Evolutionary conservation across 257 asterid species (phyloP).

Genomic region (Nicotiana otophora): DNA sequence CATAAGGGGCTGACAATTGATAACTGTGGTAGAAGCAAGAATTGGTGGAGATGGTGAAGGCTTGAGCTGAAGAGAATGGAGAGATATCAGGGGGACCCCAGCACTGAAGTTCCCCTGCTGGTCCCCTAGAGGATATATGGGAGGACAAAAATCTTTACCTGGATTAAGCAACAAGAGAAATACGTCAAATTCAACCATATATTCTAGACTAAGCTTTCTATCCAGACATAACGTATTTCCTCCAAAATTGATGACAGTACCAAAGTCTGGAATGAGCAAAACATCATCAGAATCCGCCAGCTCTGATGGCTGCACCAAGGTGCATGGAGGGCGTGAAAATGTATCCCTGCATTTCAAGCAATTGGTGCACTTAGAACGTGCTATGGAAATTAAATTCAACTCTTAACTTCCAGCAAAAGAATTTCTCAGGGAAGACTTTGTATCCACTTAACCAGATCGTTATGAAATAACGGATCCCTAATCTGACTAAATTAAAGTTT

Average conservation of each 20-base stretch:
- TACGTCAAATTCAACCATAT: slow-evolving; percentile 15
- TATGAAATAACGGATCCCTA: background rate
- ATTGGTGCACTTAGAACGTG: background rate
- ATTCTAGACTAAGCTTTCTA: slow-evolving; percentile 17
- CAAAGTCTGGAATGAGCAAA: slow-evolving; percentile 65
- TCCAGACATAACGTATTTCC: slow-evolving; percentile 10
- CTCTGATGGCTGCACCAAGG: slow-evolving; percentile 88
- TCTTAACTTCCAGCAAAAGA: background rate
- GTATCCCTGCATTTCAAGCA: slow-evolving; percentile 72
- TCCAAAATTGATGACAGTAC: slow-evolving; percentile 30
- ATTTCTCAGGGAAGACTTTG: background rate
- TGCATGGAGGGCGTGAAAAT: slow-evolving; percentile 87
- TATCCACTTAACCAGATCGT: background rate
- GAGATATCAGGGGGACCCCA: slow-evolving; percentile 64
- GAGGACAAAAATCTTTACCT: slow-evolving; percentile 82
- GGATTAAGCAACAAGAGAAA: slow-evolving; percentile 24
- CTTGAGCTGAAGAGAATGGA: slow-evolving; percentile 72
- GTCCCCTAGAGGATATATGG: slow-evolving; percentile 88
- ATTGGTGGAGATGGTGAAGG: slow-evolving; percentile 88
- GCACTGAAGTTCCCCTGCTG: slow-evolving; percentile 51
- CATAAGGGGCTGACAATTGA: slow-evolving; percentile 86
- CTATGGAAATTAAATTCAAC: background rate
- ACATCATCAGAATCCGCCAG: slow-evolving; percentile 40
- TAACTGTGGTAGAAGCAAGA: slow-evolving; percentile 78
- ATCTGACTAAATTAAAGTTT: background rate